Conservation (phyloP, 306 rosid species). For the Lathyrus tuberosus region DNA sequence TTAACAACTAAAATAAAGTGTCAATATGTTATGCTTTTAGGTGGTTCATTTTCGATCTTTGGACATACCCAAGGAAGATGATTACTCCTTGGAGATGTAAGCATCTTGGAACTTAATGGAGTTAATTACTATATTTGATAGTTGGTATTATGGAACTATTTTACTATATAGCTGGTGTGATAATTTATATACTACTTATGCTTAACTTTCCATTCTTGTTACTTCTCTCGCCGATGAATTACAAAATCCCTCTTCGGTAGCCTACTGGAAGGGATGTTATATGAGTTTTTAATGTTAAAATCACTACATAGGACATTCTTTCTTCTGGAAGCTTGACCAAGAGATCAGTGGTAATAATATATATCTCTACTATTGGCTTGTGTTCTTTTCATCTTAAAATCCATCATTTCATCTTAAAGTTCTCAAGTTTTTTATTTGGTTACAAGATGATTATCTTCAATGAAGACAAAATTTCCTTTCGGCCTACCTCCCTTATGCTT, state of each 20-base stretch:
- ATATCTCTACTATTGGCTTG: conserved; percentile 3
- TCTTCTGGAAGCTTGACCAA: conserved; percentile 95
- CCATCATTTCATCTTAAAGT: conserved; percentile 22
- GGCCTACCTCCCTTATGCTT: no score
- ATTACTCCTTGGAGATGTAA: conserved; percentile 78
- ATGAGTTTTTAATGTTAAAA: conserved; percentile 87
- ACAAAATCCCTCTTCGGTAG: conserved; percentile 97
- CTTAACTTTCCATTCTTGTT: conserved; percentile 27
- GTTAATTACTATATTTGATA: conserved; percentile 5
- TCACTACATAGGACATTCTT: conserved; percentile 92
- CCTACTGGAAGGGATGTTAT: conserved; percentile 96
- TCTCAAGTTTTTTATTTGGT: conserved; percentile 34
- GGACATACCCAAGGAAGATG: conserved; percentile 85
- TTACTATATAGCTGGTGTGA: background rate
- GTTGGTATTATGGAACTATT: conserved; percentile 3
- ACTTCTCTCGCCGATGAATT: conserved; percentile 83
- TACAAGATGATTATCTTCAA: no score
- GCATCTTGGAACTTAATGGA: conserved; percentile 32
- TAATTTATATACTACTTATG: conserved; percentile 3
- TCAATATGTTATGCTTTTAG: conserved; percentile 44
- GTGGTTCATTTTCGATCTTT: conserved; percentile 84
- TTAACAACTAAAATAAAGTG: no score
- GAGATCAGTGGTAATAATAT: conserved; percentile 62
- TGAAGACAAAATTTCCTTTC: no score
- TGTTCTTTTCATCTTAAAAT: conserved; percentile 28